A percentile compares a stretch with the other conserved stretches of the same genome.
These are phyloP conservation scores for Dictyophora rubrovolvata DNA, from an alignment of 768 basidiomycete species.

Conservation along the genomic window DNA sequence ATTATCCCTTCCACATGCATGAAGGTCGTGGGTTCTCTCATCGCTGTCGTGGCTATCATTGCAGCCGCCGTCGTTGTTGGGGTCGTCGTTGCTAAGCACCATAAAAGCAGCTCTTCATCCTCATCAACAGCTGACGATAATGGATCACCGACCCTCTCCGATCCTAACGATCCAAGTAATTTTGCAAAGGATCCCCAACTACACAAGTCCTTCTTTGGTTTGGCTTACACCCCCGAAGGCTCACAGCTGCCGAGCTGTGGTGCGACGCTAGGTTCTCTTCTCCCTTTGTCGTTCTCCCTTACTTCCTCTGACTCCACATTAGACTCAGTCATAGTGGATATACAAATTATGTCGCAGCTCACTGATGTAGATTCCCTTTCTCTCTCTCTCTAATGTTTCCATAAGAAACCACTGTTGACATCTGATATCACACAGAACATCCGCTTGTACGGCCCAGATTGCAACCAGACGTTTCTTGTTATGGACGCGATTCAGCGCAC, in stretches of 20 bases:
- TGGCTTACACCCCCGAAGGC: constrained; percentile 78
- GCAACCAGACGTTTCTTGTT: constrained; percentile 71
- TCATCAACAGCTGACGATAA: constrained; percentile 16
- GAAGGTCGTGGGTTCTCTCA: constrained; percentile 45
- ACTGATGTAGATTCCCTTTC: constrained; percentile 36
- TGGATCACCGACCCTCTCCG: constrained; percentile 18
- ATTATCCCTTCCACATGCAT: not conserved
- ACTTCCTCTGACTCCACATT: not conserved
- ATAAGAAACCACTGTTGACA: not conserved
- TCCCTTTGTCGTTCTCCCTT: not conserved
- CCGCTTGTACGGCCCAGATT: constrained; percentile 82
- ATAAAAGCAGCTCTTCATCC: constrained; percentile 20
- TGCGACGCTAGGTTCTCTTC: constrained; percentile 28
- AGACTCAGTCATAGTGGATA: constrained; percentile 14
- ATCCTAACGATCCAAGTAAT: constrained; percentile 63
- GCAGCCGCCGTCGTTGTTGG: constrained; percentile 55
- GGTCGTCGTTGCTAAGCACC: constrained; percentile 50
- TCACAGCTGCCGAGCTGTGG: constrained; percentile 67
- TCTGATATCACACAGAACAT: constrained; percentile 32
- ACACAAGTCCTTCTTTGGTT: constrained; percentile 69
- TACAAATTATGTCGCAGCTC: constrained; percentile 56
- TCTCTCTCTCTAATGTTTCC: too few relatives aligned
- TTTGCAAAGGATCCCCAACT: constrained; percentile 63
- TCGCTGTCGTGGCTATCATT: constrained; percentile 38
- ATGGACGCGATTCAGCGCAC: constrained; percentile 87